Evolutionary conservation across 306 rosid genomes (phyloP), one percentile per base, ranked within the genome.

Genomic region (Luffa acutangula): DNA sequence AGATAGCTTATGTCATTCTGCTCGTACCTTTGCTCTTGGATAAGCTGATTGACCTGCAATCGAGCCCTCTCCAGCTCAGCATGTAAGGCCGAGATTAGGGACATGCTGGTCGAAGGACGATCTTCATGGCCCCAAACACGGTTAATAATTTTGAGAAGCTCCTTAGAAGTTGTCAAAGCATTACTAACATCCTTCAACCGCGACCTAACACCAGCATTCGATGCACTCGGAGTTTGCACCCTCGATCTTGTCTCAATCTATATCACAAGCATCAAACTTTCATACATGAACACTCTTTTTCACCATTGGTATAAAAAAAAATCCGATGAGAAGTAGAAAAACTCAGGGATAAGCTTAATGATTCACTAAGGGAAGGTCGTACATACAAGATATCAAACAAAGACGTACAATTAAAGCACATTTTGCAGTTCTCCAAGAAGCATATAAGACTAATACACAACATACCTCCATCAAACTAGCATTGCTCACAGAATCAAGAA

Each of bases 61-160:
- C 98, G 92, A 80, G 97, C 98, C 87, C 97, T 86, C 86, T 96
- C 99, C 34, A 96, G 88, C 91, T 96, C 99, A 7, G 98, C 86
- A 72, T 96, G 99, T 49, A 93, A 85, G 57, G 98, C 97, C 14
- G 99, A 91, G 83, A 90, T 88, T 41, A 96, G 85, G 13, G 99
- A 92, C 99, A 91, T 90, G 72, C 94, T 96, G 9, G 99, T 88
- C 0, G 94, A 93, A 86, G 99, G 90, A 42, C 89, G 91, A 82
- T 90, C 93, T 65, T 96, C 98, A 59, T 93, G 95, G 76, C 96
- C 94, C 98, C 97, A 89, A 84, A 96, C 82, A 18, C 98, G 97
- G 86, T 88, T 88, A 80, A 96, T 96, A 63, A 96, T 93, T 85
- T 93, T 96, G 80, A 96, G 94, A 58, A 96, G 87, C 86, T 93